Base-by-base conservation (phyloP, 305 asterid species). In the Fraxinus paxiana region DNA sequence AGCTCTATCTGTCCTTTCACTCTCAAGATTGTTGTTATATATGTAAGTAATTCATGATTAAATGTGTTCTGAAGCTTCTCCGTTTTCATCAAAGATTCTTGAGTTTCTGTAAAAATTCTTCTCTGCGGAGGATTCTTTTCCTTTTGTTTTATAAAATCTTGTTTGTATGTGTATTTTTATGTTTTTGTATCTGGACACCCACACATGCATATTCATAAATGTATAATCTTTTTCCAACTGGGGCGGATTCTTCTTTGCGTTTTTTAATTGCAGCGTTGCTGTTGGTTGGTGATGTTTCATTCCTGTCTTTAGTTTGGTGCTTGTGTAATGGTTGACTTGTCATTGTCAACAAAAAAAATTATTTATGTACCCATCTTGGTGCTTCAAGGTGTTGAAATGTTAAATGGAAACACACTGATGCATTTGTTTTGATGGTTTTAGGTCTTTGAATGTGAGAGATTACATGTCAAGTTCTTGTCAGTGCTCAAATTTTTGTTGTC, bases 261-360 rank as follows among this genome's bases (percentile, higher is more conserved):
- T 72, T 54, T 38, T 51, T 30, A 70, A 38, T 12, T 83, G 65
- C 75, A 79, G 77, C 79, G 88, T 61, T 84, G 80, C 72, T 85
- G 83, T 85, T 77, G 83, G 82, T 77, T 83, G 86, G 84, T 73
- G 85, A 78, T 87, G 83, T 83, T 81, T 67, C 77, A 65, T 34
- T 83, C 75, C 75, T 75, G 82, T 71, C 84, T 63, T 84, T 83
- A 61, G 83, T 84, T 75, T 76, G 75, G 71, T 61, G 34, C 84
- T 88, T 35, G 56, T 82, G 78, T 78, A 69, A 84, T 75, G 88
- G 33, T 51, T 73, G 81, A 73, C 43, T 38, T 78, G 65, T 41
- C 84, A 18, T 38, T 78, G 65, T 41, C 84, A 18, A 61, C 34
- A 9, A 61, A 61, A 22, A 77, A 71, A 30, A 51, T n/a, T 51